Base-by-base conservation (phyloP, 129 eudicot genomes). In the Chrysanthemum seticuspe region DNA sequence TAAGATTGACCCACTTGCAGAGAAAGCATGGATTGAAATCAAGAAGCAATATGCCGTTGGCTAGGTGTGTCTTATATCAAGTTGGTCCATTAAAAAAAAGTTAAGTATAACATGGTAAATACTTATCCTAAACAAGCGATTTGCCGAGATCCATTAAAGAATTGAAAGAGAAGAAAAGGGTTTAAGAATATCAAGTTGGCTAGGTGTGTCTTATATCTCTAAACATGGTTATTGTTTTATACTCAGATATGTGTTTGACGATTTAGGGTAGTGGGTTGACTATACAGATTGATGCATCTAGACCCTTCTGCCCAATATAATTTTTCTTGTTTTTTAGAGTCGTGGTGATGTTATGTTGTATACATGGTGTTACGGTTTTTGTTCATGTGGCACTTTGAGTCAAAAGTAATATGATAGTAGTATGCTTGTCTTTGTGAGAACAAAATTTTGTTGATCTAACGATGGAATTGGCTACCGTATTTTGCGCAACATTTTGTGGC, bases 31-130 rank as follows among this genome's bases (percentile, higher is more conserved):
- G 82, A 81, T 86, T 36, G 99, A 94, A 80, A 67, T 88, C 82
- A 90, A 94, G 89, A 94, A 90, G 81, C 96, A 87, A 60, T 94
- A 88, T 52, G 80, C 86, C 1, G n/a, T n/a, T n/a, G n/a, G n/a
- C n/a, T n/a, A n/a, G n/a, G n/a, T n/a, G n/a, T n/a, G n/a, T n/a
- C n/a, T n/a, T n/a, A n/a, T n/a, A n/a, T n/a, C n/a, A n/a, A n/a
- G n/a, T n/a, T n/a, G n/a, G n/a, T n/a, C n/a, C n/a, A n/a, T n/a
- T n/a, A n/a, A n/a, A n/a, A n/a, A n/a, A n/a, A n/a, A n/a, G n/a
- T n/a, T n/a, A n/a, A n/a, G n/a, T n/a, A n/a, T n/a, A n/a, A n/a
- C n/a, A n/a, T n/a, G n/a, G n/a, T n/a, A n/a, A n/a, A n/a, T n/a
- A n/a, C n/a, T n/a, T n/a, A n/a, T n/a, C n/a, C n/a, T n/a, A n/a